Base-by-base conservation (phyloP, 2,329 filamentous ascomycete genomes). In the Pseudogymnoascus sp. region DNA sequence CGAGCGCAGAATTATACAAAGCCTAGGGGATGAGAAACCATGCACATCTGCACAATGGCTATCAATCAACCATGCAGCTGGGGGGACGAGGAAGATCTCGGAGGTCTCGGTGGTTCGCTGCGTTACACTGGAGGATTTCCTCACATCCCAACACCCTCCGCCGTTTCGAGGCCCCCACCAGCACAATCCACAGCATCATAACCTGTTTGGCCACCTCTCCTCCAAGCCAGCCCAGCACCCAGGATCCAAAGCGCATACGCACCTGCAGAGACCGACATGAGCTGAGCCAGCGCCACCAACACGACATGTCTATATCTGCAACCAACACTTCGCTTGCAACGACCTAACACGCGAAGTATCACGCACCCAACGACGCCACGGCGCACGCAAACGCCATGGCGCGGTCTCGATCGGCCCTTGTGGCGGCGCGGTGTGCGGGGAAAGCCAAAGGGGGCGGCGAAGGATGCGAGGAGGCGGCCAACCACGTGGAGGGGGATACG, bases 381-480 rank as follows among this genome's bases (percentile, higher is more conserved):
- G 45, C 23, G 23, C 6, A 1, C 26, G 2, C n/a, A 52, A 7
- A 31, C 45, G 45, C 45, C 45, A 55, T 23, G 23, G 45, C 26
- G 45, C n/a, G 14, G 45, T 55, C 45, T 55, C 45, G 45, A 55
- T 33, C 45, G 45, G 4, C 26, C 26, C n/a, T 26, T 55, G 31
- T 10, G 43, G 26, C 45, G 45, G 45, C 45, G 45, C 45, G 45
- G 45, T 26, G 45, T 55, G 45, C 45, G 45, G 45, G 45, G 45
- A 14, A 33, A 7, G 10, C 6, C n/a, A n/a, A 55, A 31, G 5
- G 45, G 33, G 45, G 45, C 45, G 45, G 45, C 45, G 26, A 31
- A 55, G 26, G 45, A 55, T 33, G 8, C 45, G 45, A 55, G n/a
- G 45, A 55, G 45, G 45, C 45, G 45, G 45, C 45, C 45, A 55